A percentile compares a stretch with the other conserved stretches of the same genome.
phyloP scores from a whole-genome alignment of 805 yeast genomes.

The Wickerhamiella sergipiensis region DNA sequence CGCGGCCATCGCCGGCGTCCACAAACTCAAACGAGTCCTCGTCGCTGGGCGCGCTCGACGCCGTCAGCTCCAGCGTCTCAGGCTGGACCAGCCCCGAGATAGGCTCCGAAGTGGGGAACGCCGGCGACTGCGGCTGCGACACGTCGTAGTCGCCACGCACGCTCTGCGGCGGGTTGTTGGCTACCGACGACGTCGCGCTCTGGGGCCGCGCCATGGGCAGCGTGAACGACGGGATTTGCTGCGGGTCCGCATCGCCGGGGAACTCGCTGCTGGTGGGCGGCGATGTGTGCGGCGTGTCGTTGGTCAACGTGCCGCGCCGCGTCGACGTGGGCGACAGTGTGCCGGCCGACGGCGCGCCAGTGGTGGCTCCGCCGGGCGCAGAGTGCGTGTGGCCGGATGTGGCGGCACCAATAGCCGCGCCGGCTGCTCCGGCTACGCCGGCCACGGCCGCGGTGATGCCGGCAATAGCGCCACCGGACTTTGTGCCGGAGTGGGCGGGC shows the following conservation, averaged over 20 bases:
- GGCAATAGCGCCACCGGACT: conserved; percentile 6
- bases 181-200: conserved; percentile 79
- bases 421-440: conserved; percentile 17
- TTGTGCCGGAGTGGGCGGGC: too few species aligned
- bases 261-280: conserved; percentile 2
- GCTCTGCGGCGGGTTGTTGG: conserved; percentile 81
- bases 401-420: neutral
- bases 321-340: neutral
- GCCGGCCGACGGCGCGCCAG: neutral
- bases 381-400: neutral
- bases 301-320: neutral
- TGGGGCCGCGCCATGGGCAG: conserved; percentile 47
- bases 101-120: conserved; percentile 14
- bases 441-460: conserved; percentile 18
- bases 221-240: conserved; percentile 23
- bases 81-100: conserved; percentile 13
- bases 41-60: conserved; percentile 2
- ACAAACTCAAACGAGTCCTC: conserved; percentile 25
- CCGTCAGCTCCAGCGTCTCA: conserved; percentile 3
- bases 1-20: conserved; percentile 19
- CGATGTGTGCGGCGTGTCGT: conserved; percentile 4
- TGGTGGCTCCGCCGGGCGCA: neutral
- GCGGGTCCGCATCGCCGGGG: neutral
- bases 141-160: conserved; percentile 58
- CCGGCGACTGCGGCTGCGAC: conserved; percentile 21